phyloP scores from a whole-genome alignment of 352 stramenopile species.

The Phytophthora sansomeana region DNA sequence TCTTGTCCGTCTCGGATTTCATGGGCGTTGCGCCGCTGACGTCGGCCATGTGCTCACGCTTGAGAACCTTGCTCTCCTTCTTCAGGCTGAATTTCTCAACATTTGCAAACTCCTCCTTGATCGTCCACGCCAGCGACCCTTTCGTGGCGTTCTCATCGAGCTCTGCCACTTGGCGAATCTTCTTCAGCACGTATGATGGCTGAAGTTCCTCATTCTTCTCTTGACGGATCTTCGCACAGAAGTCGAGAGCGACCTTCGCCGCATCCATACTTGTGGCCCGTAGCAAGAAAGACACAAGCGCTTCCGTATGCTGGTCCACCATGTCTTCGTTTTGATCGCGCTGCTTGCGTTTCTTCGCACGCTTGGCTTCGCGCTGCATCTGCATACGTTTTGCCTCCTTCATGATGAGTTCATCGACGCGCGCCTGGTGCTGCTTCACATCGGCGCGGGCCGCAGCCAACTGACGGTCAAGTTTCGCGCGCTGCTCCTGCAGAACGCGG shows the following conservation, averaged over 20 bases:
- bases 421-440: conserved; percentile 76
- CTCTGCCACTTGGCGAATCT: conserved; percentile 72
- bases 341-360: conserved; percentile 83
- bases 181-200: conserved; percentile 75
- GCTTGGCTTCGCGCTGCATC: conserved; percentile 79
- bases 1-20: conserved; percentile 39
- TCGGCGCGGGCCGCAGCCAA: conserved; percentile 72
- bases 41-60: conserved; percentile 53
- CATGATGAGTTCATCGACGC: conserved; percentile 90
- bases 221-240: conserved; percentile 61
- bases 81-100: conserved; percentile 37
- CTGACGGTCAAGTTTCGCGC: conserved; percentile 71
- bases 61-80: conserved; percentile 58
- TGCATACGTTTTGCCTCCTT: conserved; percentile 91
- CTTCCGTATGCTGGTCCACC: conserved; percentile 62
- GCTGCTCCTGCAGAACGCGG: conserved; percentile 67
- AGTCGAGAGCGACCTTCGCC: conserved; percentile 74
- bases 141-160: conserved; percentile 58
- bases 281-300: conserved; percentile 71
- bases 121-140: conserved; percentile 53
- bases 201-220: conserved; percentile 53
- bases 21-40: conserved; percentile 29
- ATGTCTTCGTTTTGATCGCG: conserved; percentile 72
- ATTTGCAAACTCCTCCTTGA: conserved; percentile 57
- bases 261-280: conserved; percentile 64